Percentiles rank a stretch among this genome's conserved stretches.
These are phyloP conservation scores for Cordyceps fumosorosea DNA, from an alignment of 2,329 filamentous ascomycete species.

Conservation along the genomic window DNA sequence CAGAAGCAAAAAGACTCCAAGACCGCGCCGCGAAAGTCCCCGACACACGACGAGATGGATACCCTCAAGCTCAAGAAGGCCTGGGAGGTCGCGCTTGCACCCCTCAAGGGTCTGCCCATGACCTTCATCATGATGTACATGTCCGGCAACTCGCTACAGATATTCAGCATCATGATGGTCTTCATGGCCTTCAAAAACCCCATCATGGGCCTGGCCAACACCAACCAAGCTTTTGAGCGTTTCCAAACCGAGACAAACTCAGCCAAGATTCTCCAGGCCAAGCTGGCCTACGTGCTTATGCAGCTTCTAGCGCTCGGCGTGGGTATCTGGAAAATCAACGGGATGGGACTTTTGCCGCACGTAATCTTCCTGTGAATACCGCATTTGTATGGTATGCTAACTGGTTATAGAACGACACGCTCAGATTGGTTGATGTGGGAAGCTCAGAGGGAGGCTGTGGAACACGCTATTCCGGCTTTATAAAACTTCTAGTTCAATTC, in stretches of 20 bases:
- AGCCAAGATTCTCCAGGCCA: conserved; percentile 69
- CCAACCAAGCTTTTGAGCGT: conserved; percentile 81
- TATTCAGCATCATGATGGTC: conserved; percentile 99
- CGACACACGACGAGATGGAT: conserved; percentile 81
- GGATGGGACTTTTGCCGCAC: conserved; percentile 89
- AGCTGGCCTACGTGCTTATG: conserved; percentile 80
- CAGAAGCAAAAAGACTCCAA: conserved; percentile 48
- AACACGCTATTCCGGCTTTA: conserved; percentile 58
- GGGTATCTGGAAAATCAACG: conserved; percentile 94
- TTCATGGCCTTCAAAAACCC: conserved; percentile 98
- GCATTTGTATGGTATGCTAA: not conserved
- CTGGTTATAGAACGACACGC: conserved; percentile 67
- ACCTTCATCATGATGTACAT: conserved; percentile 99
- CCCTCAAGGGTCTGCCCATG: conserved; percentile 93
- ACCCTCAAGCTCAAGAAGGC: conserved; percentile 96
- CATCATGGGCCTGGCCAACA: conserved; percentile 72
- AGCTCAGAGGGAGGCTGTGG: conserved; percentile 60
- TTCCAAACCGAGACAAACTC: conserved; percentile 80
- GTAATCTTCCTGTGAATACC: conserved; percentile 30
- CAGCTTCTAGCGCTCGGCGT: conserved; percentile 77
- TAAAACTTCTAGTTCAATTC: conserved; percentile 23
- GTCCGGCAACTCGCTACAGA: conserved; percentile 96
- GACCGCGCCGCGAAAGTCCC: conserved; percentile 53
- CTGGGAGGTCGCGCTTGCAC: conserved; percentile 92
- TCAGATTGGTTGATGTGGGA: conserved; percentile 99